A percentile compares a stretch with the other conserved stretches of the same genome.
Evolutionary conservation across 129 eudicot genomes (phyloP).

Genomic region (Centella asiatica): DNA sequence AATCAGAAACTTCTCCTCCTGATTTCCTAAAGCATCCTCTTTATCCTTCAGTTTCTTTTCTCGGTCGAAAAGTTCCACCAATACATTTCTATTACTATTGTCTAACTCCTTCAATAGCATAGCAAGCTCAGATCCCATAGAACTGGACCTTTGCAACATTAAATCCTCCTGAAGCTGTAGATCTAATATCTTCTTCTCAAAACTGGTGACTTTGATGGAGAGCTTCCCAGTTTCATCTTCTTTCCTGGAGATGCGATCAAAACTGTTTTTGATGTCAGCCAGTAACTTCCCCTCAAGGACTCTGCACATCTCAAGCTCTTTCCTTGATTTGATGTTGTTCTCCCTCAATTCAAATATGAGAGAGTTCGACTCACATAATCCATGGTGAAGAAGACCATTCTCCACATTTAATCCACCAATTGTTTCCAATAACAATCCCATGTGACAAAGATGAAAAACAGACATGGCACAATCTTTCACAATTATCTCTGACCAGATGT

Average conservation of each 20-base stretch:
- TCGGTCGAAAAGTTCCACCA: constrained; percentile 30
- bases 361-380: constrained; percentile 56
- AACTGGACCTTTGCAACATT: constrained; percentile 63
- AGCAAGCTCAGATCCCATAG: constrained; percentile 58
- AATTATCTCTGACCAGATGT: constrained; percentile 75
- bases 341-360: constrained; percentile 43
- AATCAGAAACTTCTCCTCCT: constrained; percentile 46
- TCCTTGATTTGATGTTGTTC: constrained; percentile 46
- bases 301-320: constrained; percentile 74
- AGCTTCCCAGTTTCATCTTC: constrained; percentile 53
- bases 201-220: constrained; percentile 34
- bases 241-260: constrained; percentile 59
- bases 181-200: constrained; percentile 50
- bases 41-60: constrained; percentile 40
- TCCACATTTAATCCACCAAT: constrained; percentile 66
- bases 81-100: constrained; percentile 19
- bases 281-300: constrained; percentile 55
- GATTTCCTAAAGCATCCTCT: constrained; percentile 30
- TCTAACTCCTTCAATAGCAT: constrained; percentile 52
- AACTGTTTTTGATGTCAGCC: constrained; percentile 59
- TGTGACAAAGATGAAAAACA: constrained; percentile 74
- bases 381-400: constrained; percentile 57
- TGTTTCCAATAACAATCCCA: constrained; percentile 69
- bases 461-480: constrained; percentile 70
- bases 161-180: constrained; percentile 63